These are phyloP conservation scores for Blumeria hordei DNA, from an alignment of 2,329 filamentous ascomycete genomes.

Conservation along the genomic window DNA sequence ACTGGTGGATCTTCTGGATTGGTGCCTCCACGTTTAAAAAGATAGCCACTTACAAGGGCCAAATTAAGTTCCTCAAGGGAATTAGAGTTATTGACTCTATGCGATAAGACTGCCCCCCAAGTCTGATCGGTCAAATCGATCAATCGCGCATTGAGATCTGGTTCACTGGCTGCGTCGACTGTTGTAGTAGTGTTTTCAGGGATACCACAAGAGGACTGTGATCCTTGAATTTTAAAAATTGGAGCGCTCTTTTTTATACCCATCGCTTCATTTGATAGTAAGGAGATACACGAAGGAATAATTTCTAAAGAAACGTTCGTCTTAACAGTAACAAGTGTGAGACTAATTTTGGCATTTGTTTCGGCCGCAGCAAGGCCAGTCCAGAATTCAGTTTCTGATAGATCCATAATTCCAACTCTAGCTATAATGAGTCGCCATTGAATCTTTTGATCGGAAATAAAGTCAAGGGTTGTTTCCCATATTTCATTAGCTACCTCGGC, in stretches of 20 bases:
- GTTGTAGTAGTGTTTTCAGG: conserved; percentile 13
- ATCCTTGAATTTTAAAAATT: conserved; percentile 36
- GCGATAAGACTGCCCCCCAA: conserved; percentile 48
- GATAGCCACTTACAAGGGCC: conserved; percentile 37
- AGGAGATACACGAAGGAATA: conserved; percentile 27
- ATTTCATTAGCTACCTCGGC: conserved; percentile 47
- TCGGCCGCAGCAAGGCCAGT: conserved; percentile 26
- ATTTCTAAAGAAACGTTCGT: conserved; percentile 39
- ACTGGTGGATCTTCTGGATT: conserved; percentile 31
- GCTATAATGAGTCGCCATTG: conserved; percentile 58
- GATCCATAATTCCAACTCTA: conserved; percentile 43
- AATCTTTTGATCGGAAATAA: conserved; percentile 44
- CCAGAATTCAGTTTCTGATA: conserved; percentile 38
- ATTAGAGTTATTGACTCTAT: conserved; percentile 35
- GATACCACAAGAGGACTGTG: conserved; percentile 22
- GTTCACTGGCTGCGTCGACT: conserved; percentile 21
- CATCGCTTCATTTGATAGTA: conserved; percentile 20
- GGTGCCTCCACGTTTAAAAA: conserved; percentile 36
- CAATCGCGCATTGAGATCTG: conserved; percentile 42
- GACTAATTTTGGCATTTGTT: conserved; percentile 23
- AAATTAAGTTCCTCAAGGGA: conserved; percentile 29
- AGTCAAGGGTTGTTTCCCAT: conserved; percentile 53
- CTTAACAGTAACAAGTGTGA: conserved; percentile 40
- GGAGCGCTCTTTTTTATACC: conserved; percentile 28
- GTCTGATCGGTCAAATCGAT: conserved; percentile 51